Base-by-base conservation (phyloP, 441 rosid species). In the Erodium moschatum region DNA sequence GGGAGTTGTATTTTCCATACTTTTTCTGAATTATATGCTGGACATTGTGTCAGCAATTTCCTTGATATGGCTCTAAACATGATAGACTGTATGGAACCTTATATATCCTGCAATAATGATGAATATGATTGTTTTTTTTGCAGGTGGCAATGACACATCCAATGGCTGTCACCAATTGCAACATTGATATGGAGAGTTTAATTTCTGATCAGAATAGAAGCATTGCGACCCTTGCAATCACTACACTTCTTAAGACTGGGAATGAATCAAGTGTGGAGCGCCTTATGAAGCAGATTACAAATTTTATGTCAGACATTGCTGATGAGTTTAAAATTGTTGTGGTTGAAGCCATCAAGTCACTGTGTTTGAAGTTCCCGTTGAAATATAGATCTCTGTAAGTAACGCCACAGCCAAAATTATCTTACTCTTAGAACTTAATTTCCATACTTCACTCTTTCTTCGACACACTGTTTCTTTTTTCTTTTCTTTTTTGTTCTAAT, bases 101-200 rank as follows among this genome's bases (percentile, higher is more conserved):
- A n/a, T 48, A 48, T 48, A 48, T 9, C 15, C 54, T 48, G 15
- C 54, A 48, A 11, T 69, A 61, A 81, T 64, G 38, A 6, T 42
- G 56, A n/a, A 13, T 69, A 60, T 74, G 21, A 73, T 38, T 38
- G 15, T 61, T 65, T 67, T 33, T 69, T 70, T 71, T 80, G 65
- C 89, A 94, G 97, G 98, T 94, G 80, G 93, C 98, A 50, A 88
- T 91, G 98, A 86, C 96, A 29, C 96, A 94, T 89, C 97, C 97
- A 48, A 89, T 89, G 97, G 96, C 97, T 69, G 97, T 94, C 68
- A 91, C 97, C 75, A 91, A 86, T 85, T 94, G 98, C 84, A 94
- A 94, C 73, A 91, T 94, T 77, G 98, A 94, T 74, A 91, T 94
- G 98, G 98, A 94, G 85, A 94, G 96, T 74, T 83, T 94, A 80